phyloP scores from a whole-genome alignment of 176 grass and related monocot genomes.

The Lolium perenne region DNA sequence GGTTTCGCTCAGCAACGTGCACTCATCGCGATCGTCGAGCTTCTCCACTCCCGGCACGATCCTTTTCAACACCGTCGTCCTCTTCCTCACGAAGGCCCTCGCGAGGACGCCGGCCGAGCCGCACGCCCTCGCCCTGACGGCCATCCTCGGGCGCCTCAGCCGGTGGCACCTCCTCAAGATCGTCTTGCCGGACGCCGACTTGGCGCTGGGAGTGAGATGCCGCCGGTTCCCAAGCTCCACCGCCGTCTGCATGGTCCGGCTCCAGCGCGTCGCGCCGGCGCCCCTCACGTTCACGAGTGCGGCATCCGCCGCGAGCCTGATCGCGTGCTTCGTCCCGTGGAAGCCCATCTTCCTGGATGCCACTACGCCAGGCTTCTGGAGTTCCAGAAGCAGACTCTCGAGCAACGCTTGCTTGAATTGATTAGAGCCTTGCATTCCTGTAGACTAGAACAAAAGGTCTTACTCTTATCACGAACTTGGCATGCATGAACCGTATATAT shows the following conservation, averaged over 20 bases:
- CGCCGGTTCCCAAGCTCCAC: conserved; percentile 37
- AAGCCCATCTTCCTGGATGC: conserved; percentile 47
- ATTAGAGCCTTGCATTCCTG: conserved; percentile 49
- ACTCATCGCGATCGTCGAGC: conserved; percentile 44
- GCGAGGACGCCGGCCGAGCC: conserved; percentile 40
- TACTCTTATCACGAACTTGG: neutral
- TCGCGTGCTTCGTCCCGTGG: neutral
- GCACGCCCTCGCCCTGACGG: neutral
- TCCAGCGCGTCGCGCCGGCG: conserved; percentile 48
- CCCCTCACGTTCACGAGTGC: conserved; percentile 58
- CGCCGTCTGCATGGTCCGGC: conserved; percentile 35
- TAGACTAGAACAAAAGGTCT: neutral
- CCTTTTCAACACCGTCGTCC: conserved; percentile 46
- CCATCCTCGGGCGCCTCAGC: conserved; percentile 26
- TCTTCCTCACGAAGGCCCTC: conserved; percentile 58
- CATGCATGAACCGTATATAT: neutral
- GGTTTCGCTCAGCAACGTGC: conserved; percentile 45
- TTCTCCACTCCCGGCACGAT: conserved; percentile 71
- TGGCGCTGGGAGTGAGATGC: neutral
- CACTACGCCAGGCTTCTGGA: conserved; percentile 38
- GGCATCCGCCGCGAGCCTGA: neutral
- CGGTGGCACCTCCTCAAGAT: conserved; percentile 38
- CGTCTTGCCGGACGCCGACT: neutral
- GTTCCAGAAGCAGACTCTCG: conserved; percentile 56
- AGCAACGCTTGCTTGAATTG: conserved; percentile 61